phyloP scores from a whole-genome alignment of 2,329 filamentous ascomycete species.

The Diaporthe australafricana region DNA sequence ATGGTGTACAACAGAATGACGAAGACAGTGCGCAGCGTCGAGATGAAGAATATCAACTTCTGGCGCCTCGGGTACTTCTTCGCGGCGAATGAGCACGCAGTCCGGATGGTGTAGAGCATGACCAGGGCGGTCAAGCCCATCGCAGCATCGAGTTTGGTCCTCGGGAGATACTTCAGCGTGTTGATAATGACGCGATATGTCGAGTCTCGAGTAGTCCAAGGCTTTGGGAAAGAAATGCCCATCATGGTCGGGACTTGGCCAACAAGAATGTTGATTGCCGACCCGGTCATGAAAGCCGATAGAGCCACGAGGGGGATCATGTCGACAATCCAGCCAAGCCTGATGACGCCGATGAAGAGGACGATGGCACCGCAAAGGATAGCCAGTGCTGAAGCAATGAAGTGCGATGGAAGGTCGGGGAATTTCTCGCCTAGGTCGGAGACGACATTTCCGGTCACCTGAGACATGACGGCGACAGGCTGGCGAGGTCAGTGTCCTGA shows the following conservation, averaged over 20 bases:
- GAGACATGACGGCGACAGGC: constrained; percentile 96
- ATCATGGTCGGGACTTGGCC: constrained; percentile 87
- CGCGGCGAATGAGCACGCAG: constrained; percentile 71
- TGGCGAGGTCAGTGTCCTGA: constrained; percentile 37
- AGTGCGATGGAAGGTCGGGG: constrained; percentile 69
- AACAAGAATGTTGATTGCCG: constrained; percentile 86
- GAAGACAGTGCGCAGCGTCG: constrained; percentile 89
- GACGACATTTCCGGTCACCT: constrained; percentile 86
- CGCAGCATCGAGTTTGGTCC: constrained; percentile 80
- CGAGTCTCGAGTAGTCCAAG: constrained; percentile 73
- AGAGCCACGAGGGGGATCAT: constrained; percentile 92
- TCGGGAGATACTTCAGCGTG: constrained; percentile 77
- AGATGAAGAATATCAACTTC: constrained; percentile 89
- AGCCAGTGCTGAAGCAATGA: constrained; percentile 82
- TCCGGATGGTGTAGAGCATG: constrained; percentile 82
- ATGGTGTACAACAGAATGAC: constrained; percentile 93
- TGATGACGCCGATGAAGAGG: constrained; percentile 79
- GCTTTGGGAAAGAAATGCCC: constrained; percentile 75
- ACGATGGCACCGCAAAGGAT: constrained; percentile 84
- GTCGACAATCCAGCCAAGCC: constrained; percentile 91
- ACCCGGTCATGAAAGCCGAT: constrained; percentile 97
- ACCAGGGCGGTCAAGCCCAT: constrained; percentile 87
- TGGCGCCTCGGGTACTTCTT: constrained; percentile 76
- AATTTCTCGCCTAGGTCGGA: constrained; percentile 67
- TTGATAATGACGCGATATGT: constrained; percentile 89